Evolutionary conservation across 2,329 filamentous ascomycete genomes (phyloP).

Genomic region (Ceratocystis cubensis): DNA sequence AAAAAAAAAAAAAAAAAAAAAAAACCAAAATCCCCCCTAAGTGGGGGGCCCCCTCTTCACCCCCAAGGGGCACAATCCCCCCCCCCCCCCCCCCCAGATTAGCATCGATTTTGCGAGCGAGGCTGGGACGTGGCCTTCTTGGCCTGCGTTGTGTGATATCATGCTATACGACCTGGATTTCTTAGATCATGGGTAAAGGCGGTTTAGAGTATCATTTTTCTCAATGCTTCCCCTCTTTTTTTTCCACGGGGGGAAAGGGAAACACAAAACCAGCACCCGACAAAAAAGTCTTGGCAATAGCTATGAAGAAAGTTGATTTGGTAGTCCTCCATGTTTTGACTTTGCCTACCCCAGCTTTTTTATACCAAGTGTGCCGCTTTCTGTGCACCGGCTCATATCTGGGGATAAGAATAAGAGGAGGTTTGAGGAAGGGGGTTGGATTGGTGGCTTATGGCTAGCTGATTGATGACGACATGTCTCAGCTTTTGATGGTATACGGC

Average conservation of each 20-base stretch:
- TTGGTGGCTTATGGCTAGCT: background rate
- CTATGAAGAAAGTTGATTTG: background rate
- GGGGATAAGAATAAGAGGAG: background rate
- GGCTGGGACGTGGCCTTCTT: conserved; percentile 1
- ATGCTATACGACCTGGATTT: background rate
- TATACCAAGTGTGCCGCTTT: background rate
- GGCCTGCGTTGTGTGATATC: conserved; percentile 2
- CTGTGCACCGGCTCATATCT: background rate
- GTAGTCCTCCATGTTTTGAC: background rate
- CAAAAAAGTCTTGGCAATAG: conserved; percentile 2
- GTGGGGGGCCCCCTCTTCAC: no score
- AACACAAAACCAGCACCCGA: background rate
- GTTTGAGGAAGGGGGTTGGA: background rate
- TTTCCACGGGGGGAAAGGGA: background rate
- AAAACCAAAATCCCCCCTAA: no score
- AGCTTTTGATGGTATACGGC: background rate
- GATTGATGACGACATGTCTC: background rate
- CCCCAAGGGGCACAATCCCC: no score
- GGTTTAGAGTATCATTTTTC: background rate
- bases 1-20: no score
- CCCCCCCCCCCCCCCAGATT: background rate
- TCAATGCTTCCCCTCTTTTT: background rate
- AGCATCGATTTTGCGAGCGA: background rate
- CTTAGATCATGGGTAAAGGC: background rate
- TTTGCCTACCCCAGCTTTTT: conserved; percentile 4